Conservation (phyloP, 2,329 filamentous ascomycete genomes). For the Diaporthe velutina region DNA sequence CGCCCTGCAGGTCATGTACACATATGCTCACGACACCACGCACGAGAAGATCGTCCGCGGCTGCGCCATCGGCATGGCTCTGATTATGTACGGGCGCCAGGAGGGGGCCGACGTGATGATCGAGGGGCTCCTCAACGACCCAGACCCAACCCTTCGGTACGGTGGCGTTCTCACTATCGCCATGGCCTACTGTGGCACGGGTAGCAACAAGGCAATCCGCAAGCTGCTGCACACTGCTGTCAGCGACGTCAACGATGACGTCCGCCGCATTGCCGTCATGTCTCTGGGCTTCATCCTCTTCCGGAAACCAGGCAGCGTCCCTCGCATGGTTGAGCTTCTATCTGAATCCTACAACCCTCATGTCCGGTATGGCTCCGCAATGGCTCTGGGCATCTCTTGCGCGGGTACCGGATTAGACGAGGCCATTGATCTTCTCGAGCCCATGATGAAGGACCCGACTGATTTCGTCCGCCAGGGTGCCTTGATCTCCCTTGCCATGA, state of each 20-base stretch:
- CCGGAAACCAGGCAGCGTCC: slow-evolving; percentile 96
- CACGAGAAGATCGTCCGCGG: slow-evolving; percentile 99
- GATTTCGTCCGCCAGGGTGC: slow-evolving; percentile 98
- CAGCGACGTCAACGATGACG: slow-evolving; percentile 98
- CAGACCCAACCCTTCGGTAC: slow-evolving; percentile 93
- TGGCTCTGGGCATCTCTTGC: slow-evolving; percentile 98
- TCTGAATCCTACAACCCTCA: slow-evolving; percentile 99
- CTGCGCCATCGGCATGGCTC: slow-evolving; percentile 93
- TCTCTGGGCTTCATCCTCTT: slow-evolving; percentile 98
- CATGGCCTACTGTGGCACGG: slow-evolving; percentile 95
- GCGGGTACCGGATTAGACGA: slow-evolving; percentile 96
- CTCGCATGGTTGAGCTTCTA: slow-evolving; percentile 97
- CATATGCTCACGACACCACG: slow-evolving; percentile 96
- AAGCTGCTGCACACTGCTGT: slow-evolving; percentile 96
- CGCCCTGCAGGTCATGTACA: slow-evolving; percentile 95
- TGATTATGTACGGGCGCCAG: slow-evolving; percentile 98
- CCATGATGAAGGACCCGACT: slow-evolving; percentile 99
- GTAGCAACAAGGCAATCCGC: slow-evolving; percentile 98
- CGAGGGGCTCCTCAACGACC: slow-evolving; percentile 91
- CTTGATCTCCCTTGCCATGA: slow-evolving; percentile 94
- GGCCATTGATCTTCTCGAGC: slow-evolving; percentile 95
- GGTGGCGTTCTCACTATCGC: slow-evolving; percentile 99
- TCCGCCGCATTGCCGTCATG: slow-evolving; percentile 96
- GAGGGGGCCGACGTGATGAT: slow-evolving; percentile 96
- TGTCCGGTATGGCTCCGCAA: slow-evolving; percentile 96